Conservation (phyloP, 75 land plant species). For the Picea sitchensis region DNA sequence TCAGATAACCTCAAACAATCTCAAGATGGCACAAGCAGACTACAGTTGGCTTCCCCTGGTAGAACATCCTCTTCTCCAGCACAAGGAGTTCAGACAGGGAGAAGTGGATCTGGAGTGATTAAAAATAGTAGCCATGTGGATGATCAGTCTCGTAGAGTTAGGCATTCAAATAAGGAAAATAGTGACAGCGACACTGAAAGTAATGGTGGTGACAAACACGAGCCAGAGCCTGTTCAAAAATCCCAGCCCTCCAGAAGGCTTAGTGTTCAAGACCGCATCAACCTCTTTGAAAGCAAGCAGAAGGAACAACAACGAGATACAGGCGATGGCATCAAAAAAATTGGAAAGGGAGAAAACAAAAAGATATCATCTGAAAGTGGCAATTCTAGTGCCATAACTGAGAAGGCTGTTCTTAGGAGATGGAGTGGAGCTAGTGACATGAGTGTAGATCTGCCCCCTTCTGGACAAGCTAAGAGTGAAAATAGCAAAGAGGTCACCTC, state of each 20-base stretch:
- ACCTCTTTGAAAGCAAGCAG: conserved; percentile 73
- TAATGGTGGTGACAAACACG: conserved; percentile 33
- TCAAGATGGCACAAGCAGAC: conserved; percentile 2
- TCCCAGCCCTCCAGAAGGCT: conserved; percentile 40
- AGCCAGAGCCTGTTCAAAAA: conserved; percentile 17
- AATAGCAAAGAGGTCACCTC: not conserved
- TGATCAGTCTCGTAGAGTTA: conserved; percentile 29
- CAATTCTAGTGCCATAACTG: conserved; percentile 7
- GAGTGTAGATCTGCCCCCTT: not conserved
- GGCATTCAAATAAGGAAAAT: not conserved
- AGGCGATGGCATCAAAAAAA: not conserved
- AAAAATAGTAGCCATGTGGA: conserved; percentile 42
- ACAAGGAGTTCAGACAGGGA: conserved; percentile 79
- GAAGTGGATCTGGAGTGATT: conserved; percentile 44
- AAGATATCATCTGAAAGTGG: conserved; percentile 20
- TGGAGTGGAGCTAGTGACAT: conserved; percentile 61
- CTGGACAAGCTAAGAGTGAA: not conserved
- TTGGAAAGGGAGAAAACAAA: conserved; percentile 4
- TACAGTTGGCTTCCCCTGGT: not conserved
- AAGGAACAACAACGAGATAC: not conserved
- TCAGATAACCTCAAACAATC: not conserved
- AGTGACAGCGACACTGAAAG: conserved; percentile 30
- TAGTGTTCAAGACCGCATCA: conserved; percentile 80
- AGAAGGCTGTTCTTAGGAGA: conserved; percentile 65
- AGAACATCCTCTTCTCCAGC: conserved; percentile 84